Evolutionary conservation across 805 yeast species (phyloP), one percentile per base, ranked within the genome.

Genomic region (Ogataea haglerorum): DNA sequence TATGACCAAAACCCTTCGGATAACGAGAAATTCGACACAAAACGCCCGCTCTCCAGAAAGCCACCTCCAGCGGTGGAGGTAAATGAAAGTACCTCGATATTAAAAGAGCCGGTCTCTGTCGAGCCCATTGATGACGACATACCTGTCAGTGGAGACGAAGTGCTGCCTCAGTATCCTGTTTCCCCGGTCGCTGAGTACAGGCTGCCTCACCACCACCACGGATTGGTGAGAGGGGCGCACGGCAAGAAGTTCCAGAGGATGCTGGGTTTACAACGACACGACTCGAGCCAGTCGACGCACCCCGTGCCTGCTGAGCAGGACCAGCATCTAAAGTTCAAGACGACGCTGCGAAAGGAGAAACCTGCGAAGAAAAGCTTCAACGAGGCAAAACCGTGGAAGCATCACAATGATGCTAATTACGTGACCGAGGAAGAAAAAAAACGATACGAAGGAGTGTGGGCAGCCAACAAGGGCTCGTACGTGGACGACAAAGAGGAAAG

Each of bases 381-480:
- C 57, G 95, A 84, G 54, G 86, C 85, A 45, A 88, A 89, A 61
- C 98, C 98, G 0, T 89, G 97, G 96, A 89, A 90, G 53, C 80
- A 82, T 53, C 97, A 88, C 61, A 69, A 68, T 22, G 85, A 78
- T 45, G 68, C 80, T 5, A 54, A 47, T 57, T 68, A 48, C 59
- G 67, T 73, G 25, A 60, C 68, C 2, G 80, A 76, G 32, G 73
- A 68, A 31, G 98, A 93, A 58, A 72, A 86, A 44, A 89, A 89
- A 57, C 65, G 98, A 27, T 93, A 91, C 61, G 97, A 90, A 61
- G 95, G 95, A 18, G 75, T 93, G 12, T 93, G 96, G 96, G 95
- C 84, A 0, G 80, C 95, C 24, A 93, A 93, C 57, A 78, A 77
- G 47, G 95, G 93, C 2, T 55, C 66, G 3, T 82, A 82, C 52